Base-by-base conservation (phyloP, 306 rosid species). In the Sesbania bispinosa region DNA sequence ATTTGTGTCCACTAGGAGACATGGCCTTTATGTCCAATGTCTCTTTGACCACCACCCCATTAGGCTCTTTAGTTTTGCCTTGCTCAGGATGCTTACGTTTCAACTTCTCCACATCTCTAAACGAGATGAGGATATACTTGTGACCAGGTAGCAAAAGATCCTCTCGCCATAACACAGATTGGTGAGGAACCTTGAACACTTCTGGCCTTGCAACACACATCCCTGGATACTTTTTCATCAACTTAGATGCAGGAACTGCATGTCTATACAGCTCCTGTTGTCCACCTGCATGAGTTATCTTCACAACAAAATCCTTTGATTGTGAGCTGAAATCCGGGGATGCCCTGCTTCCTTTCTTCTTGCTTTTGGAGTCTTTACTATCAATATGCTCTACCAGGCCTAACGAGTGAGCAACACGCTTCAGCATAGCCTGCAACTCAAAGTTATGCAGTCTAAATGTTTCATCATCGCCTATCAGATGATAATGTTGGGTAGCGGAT, bases 191-290 rank as follows among this genome's bases (percentile, higher is more conserved):
- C 67, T 26, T 88, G 83, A 88, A 90, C 32, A 92, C 95, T 14
- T 92, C 87, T 0, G 93, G 92, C 54, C 50, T 64, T 3, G 91
- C 86, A 26, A 88, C 69, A 48, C 81, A 84, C 82, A 84, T 88
- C 7, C 92, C 96, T 1, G 91, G 96, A 69, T 88, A 79, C 66
- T 83, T 88, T 50, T 65, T 69, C 82, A 93, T 85, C 83, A 93
- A 35, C 41, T 19, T 60, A 9, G 81, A 67, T n/a, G 82, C 97
- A 21, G 83, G 80, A 57, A 88, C 63, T 10, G 77, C 90, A 63
- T 82, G 71, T 24, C 46, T 69, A 60, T 79, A 88, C 64, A 67
- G 66, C 43, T 93, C 92, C 63, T 82, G 80, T 59, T 67, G 75
- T 7, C 98, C 91, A 4, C 90, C 93, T 27, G 82, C 83, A 45